A percentile compares a stretch with the other conserved stretches of the same genome.
phyloP scores from a whole-genome alignment of 129 eudicot genomes.

The Artemisia argyi region DNA sequence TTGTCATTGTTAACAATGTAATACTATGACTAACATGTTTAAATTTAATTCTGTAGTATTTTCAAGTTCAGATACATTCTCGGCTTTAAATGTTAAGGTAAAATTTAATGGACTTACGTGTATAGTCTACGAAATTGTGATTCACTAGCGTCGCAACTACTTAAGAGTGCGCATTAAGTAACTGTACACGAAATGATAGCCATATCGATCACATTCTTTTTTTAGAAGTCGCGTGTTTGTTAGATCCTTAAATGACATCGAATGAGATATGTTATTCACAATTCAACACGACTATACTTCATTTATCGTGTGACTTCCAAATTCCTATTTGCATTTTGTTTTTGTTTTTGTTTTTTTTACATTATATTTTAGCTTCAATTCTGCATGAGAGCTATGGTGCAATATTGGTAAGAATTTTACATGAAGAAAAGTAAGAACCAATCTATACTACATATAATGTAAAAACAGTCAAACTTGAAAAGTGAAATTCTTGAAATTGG shows the following conservation, averaged over 20 bases:
- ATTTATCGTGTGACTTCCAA: neutral
- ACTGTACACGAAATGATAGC: neutral
- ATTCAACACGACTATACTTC: neutral
- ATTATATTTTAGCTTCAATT: constrained; percentile 7
- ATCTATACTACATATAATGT: too few relatives aligned
- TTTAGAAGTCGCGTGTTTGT: neutral
- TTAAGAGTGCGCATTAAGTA: constrained; percentile 25
- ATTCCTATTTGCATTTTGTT: constrained; percentile 3
- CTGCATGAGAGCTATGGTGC: constrained; percentile 22
- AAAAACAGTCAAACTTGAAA: too few relatives aligned
- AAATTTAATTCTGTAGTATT: neutral
- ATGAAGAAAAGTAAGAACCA: constrained; percentile 14
- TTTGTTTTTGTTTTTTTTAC: too few relatives aligned
- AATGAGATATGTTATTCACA: neutral
- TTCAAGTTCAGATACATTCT: neutral
- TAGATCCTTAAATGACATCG: constrained; percentile 8
- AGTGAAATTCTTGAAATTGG: too few relatives aligned
- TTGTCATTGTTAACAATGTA: too few relatives aligned
- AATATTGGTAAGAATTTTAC: constrained; percentile 34
- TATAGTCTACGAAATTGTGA: neutral
- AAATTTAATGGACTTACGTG: neutral
- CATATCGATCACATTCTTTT: neutral
- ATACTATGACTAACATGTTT: too few relatives aligned
- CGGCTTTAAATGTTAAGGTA: neutral
- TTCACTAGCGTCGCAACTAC: constrained; percentile 28